Evolutionary conservation across 495 filamentous ascomycete genomes (phyloP).

Genomic region (Jackrogersella multiformis): DNA sequence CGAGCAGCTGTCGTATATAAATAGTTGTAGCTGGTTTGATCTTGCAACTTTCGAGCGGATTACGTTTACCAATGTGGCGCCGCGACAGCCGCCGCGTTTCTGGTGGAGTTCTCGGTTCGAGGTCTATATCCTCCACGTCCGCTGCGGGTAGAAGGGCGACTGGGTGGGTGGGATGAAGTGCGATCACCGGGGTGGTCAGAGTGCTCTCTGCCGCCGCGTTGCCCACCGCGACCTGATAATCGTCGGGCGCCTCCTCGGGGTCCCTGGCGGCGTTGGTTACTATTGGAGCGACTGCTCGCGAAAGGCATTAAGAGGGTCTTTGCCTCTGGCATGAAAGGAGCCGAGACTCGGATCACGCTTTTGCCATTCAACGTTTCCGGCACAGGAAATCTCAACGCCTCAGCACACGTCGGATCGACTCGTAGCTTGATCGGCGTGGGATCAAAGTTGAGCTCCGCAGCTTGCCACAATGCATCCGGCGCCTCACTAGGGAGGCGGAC

Average conservation of each 20-base stretch:
- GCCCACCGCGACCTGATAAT: conserved; percentile 35
- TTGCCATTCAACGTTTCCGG: conserved; percentile 51
- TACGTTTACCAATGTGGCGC: conserved; percentile 34
- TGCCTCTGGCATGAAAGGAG: conserved; percentile 54
- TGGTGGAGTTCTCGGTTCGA: conserved; percentile 37
- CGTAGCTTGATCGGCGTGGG: conserved; percentile 52
- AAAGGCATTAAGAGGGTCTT: conserved; percentile 54
- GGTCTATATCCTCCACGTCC: conserved; percentile 38
- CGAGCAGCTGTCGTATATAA: conserved; percentile 6
- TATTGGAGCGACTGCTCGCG: conserved; percentile 49
- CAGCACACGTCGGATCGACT: conserved; percentile 48
- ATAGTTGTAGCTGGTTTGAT: conserved; percentile 9
- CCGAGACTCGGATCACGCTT: conserved; percentile 53
- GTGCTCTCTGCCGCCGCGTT: conserved; percentile 43
- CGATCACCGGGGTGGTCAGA: conserved; percentile 36
- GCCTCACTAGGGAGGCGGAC: conserved; percentile 71
- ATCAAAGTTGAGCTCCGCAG: conserved; percentile 41
- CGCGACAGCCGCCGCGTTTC: conserved; percentile 27
- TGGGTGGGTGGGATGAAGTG: conserved; percentile 30
- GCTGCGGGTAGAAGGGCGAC: conserved; percentile 37
- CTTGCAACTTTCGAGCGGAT: background rate
- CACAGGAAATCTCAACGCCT: conserved; percentile 52
- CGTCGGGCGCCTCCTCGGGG: conserved; percentile 43
- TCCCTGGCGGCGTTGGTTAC: conserved; percentile 58
- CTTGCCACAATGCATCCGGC: conserved; percentile 62